phyloP scores from a whole-genome alignment of 148 eudicot genomes.

The Rhododendron vialii region DNA sequence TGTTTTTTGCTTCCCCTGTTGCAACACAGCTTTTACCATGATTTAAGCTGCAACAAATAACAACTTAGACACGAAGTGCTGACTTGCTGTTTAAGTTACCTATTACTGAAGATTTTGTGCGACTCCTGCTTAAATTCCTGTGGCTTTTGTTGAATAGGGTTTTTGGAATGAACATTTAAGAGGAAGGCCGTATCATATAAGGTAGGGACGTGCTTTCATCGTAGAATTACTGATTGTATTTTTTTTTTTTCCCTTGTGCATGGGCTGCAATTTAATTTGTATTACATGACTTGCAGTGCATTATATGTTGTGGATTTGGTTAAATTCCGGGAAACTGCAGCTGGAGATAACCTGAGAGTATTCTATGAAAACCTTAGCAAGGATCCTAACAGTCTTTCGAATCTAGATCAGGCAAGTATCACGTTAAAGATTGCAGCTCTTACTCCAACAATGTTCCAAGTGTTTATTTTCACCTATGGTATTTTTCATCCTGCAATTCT shows the following conservation, averaged over 20 bases:
- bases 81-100: neutral
- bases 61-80: neutral
- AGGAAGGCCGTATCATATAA: slow-evolving; percentile 94
- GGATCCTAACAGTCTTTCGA: slow-evolving; percentile 97
- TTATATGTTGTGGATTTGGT: slow-evolving; percentile 89
- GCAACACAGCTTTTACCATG: neutral
- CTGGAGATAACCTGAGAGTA: slow-evolving; percentile 91
- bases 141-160: slow-evolving; percentile 46
- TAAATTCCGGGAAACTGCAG: slow-evolving; percentile 90
- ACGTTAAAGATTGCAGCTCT: neutral
- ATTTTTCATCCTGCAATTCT: neutral
- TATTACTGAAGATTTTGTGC: neutral
- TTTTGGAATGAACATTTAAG: slow-evolving; percentile 97
- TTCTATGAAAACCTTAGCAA: slow-evolving; percentile 95
- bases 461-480: slow-evolving; percentile 1
- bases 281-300: slow-evolving; percentile 58
- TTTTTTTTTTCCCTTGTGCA: neutral
- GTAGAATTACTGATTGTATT: neutral
- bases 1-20: neutral
- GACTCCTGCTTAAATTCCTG: neutral
- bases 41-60: neutral
- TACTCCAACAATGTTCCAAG: neutral
- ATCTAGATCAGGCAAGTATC: slow-evolving; percentile 83
- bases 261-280: slow-evolving; percentile 11
- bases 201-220: slow-evolving; percentile 35